Conservation (phyloP, 441 rosid species). For the Pelargonium cotyledonis region DNA sequence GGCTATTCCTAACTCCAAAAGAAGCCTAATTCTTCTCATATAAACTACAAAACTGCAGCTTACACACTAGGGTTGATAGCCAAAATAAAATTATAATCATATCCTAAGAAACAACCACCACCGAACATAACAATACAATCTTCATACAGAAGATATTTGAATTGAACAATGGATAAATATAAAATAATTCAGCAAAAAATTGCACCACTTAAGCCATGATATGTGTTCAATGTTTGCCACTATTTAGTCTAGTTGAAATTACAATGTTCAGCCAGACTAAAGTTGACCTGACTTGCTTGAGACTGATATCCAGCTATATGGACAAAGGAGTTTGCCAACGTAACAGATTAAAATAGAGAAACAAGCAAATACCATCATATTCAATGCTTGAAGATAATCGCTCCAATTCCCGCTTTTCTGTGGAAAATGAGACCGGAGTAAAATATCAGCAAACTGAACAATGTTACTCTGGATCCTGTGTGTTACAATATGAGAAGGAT, state of each 20-base stretch:
- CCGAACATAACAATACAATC: neutral
- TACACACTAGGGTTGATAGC: neutral
- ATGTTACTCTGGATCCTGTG: slow-evolving; percentile 82
- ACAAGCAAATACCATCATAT: slow-evolving; percentile 50
- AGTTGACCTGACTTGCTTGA: neutral
- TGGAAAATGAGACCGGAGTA: slow-evolving; percentile 44
- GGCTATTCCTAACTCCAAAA: neutral
- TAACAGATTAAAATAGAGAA: neutral
- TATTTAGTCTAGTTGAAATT: neutral
- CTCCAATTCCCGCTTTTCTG: slow-evolving; percentile 40
- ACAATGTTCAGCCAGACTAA: neutral
- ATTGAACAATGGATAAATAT: neutral
- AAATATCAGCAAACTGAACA: slow-evolving; percentile 50
- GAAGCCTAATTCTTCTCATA: neutral
- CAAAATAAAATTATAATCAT: neutral
- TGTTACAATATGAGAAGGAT: slow-evolving; percentile 89
- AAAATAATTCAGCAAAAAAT: neutral
- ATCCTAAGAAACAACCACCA: neutral
- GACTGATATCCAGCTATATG: neutral
- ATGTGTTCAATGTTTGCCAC: neutral
- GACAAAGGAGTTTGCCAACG: slow-evolving; percentile 1
- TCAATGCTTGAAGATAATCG: slow-evolving; percentile 44
- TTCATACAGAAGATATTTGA: neutral
- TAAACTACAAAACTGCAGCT: neutral
- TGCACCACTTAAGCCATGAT: neutral